Evolutionary conservation across 768 basidiomycete genomes (phyloP).

Genomic region (Trametes cinnabarina): DNA sequence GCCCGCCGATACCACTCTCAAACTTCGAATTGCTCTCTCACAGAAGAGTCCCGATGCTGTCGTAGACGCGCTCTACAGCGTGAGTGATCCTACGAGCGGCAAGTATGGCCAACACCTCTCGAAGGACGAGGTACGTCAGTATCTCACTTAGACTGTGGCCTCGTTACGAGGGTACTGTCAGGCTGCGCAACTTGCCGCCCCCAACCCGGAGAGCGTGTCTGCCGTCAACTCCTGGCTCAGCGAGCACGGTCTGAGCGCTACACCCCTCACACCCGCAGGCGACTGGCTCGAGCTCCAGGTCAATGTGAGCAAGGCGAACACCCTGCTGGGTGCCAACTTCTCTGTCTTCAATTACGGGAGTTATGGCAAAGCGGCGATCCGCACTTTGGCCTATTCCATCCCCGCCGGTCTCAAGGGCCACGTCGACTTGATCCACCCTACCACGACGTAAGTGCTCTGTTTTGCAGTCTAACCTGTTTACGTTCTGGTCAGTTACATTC

Average conservation of each 20-base stretch:
- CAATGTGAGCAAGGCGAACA: conserved; percentile 30
- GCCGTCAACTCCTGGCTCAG: conserved; percentile 29
- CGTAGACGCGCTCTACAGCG: conserved; percentile 25
- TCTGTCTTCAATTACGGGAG: conserved; percentile 22
- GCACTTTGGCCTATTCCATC: conserved; percentile 30
- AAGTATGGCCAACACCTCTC: conserved; percentile 29
- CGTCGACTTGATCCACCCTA: conserved; percentile 30
- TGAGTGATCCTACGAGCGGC: conserved; percentile 26
- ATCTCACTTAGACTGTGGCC: background rate
- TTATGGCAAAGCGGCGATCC: conserved; percentile 24
- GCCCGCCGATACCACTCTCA: conserved; percentile 19
- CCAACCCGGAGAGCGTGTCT: conserved; percentile 17
- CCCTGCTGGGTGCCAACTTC: conserved; percentile 28
- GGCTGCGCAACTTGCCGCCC: conserved; percentile 26
- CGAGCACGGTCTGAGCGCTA: conserved; percentile 22
- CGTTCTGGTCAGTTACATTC: too few species aligned
- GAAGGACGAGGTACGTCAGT: conserved; percentile 26
- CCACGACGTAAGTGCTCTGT: conserved; percentile 21
- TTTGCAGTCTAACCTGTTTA: too few species aligned
- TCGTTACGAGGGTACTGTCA: background rate
- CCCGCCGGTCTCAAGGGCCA: conserved; percentile 23
- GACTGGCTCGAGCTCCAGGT: conserved; percentile 27
- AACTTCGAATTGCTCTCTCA: conserved; percentile 28
- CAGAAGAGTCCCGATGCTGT: conserved; percentile 26
- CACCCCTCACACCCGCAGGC: conserved; percentile 25